A percentile compares a stretch with the other conserved stretches of the same genome.
Evolutionary conservation across 2,329 filamentous ascomycete species (phyloP).

Genomic region (Botryosphaeria dothidea): DNA sequence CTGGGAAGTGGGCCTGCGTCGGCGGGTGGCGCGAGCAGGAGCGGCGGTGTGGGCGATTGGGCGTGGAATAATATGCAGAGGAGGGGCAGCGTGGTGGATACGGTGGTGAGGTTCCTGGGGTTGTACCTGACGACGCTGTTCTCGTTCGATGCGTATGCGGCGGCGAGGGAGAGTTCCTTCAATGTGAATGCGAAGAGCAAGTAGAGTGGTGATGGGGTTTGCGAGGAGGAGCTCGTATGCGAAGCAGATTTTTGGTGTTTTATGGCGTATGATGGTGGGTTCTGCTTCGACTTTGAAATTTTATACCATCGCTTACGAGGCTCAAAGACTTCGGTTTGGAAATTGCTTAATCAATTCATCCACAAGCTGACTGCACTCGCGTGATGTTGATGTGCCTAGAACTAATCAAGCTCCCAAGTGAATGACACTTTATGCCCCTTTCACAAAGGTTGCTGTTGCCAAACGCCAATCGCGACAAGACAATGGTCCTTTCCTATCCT

Average conservation of each 20-base stretch:
- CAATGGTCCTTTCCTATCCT: no score
- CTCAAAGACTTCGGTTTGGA: background rate
- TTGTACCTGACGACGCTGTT: conserved; percentile 49
- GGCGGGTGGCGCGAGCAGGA: conserved; percentile 16
- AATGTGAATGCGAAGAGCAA: conserved; percentile 32
- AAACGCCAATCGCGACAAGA: no score
- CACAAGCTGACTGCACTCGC: background rate
- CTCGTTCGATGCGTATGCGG: conserved; percentile 44
- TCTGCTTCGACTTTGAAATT: background rate
- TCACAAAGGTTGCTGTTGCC: no score
- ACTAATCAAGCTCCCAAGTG: background rate
- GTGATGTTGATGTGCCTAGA: background rate
- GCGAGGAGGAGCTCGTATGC: no score
- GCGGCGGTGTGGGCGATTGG: conserved; percentile 27
- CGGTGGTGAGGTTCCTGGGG: conserved; percentile 47
- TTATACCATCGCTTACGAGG: background rate
- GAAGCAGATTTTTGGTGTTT: no score
- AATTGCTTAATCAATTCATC: background rate
- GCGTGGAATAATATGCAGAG: conserved; percentile 29
- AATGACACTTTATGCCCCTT: no score
- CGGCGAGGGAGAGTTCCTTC: conserved; percentile 48
- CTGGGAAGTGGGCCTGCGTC: conserved; percentile 31
- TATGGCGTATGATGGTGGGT: background rate
- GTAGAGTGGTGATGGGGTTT: background rate
- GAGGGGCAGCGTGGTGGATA: conserved; percentile 39